Evolutionary conservation across 139 green algal species (phyloP).

Genomic region (Volvox reticuliferus): DNA sequence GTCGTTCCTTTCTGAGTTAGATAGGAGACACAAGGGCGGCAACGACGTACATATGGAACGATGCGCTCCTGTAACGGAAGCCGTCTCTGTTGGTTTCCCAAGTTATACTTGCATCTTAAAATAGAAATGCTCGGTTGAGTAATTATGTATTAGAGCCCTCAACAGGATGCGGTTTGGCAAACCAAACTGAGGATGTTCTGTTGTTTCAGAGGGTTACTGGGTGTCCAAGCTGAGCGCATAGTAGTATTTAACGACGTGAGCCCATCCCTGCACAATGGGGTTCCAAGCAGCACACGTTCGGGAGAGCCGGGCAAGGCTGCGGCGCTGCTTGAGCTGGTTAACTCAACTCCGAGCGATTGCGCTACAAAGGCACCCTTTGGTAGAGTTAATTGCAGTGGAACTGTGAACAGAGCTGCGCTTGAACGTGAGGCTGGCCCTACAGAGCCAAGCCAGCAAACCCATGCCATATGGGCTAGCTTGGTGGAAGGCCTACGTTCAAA

Average conservation of each 20-base stretch:
- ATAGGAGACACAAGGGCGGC: no score
- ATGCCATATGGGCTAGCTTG: background rate
- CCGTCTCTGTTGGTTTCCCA: no score
- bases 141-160: background rate
- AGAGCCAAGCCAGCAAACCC: background rate
- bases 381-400: background rate
- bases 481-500: background rate
- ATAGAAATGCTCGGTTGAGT: background rate
- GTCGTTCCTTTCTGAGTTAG: no score
- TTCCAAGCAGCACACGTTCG: background rate
- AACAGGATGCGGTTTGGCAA: background rate
- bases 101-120: no score
- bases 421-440: background rate
- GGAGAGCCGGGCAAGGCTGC: background rate
- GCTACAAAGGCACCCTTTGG: background rate
- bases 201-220: background rate
- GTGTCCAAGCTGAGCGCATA: background rate
- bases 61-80: no score
- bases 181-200: conserved; percentile 16
- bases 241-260: background rate
- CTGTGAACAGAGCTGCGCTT: background rate
- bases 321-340: background rate
- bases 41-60: no score
- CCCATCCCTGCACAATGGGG: background rate
- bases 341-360: background rate